phyloP scores from a whole-genome alignment of 1,284 basidiomycete species.

The Irpex sp. region DNA sequence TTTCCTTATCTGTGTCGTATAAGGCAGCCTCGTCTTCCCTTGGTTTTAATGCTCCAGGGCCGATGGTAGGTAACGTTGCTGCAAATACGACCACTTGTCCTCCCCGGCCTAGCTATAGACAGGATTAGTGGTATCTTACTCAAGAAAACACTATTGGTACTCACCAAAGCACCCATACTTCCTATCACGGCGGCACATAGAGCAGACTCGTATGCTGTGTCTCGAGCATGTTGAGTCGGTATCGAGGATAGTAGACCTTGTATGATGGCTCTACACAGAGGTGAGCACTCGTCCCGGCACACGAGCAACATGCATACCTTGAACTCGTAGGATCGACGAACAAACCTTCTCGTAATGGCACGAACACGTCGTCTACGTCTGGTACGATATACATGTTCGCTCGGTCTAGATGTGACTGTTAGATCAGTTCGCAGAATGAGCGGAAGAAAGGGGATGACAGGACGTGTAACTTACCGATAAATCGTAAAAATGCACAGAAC shows the following conservation, averaged over 20 bases:
- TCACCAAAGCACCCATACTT: constrained; percentile 70
- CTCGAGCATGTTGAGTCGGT: constrained; percentile 56
- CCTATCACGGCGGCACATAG: constrained; percentile 81
- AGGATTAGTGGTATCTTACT: background rate
- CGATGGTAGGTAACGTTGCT: constrained; percentile 74
- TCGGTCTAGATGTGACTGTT: constrained; percentile 51
- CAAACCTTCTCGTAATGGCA: constrained; percentile 74
- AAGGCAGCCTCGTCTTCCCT: constrained; percentile 64
- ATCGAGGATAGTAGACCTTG: constrained; percentile 66
- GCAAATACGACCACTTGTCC: constrained; percentile 88
- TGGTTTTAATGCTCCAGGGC: constrained; percentile 65
- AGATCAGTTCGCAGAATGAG: constrained; percentile 5
- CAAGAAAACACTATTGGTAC: constrained; percentile 17
- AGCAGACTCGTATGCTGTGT: constrained; percentile 56
- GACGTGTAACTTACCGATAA: constrained; percentile 61
- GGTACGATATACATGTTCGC: constrained; percentile 83
- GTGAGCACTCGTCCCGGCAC: constrained; percentile 4
- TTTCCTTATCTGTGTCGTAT: constrained; percentile 92
- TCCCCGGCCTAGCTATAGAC: constrained; percentile 65
- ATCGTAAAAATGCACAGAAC: constrained; percentile 86
- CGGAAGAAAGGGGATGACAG: background rate
- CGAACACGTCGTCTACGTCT: constrained; percentile 90
- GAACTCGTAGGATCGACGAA: constrained; percentile 79
- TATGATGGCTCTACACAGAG: constrained; percentile 44
- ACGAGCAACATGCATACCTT: constrained; percentile 40